These are phyloP conservation scores for Trichophyton verrucosum DNA, from an alignment of 2,329 filamentous ascomycete genomes.

Conservation along the genomic window DNA sequence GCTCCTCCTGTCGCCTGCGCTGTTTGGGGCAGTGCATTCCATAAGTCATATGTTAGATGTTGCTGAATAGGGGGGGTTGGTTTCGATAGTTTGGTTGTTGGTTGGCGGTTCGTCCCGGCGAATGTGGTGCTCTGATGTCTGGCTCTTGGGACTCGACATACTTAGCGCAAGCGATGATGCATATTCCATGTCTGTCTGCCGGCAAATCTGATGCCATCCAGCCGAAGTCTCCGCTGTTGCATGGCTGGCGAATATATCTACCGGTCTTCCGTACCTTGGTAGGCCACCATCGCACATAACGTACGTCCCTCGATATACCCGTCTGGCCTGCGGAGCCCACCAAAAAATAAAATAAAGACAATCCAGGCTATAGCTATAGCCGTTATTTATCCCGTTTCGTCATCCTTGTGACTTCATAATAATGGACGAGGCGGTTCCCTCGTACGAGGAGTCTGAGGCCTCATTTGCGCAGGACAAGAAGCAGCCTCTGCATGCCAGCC, in stretches of 20 bases:
- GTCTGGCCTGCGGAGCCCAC: not conserved
- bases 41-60: not conserved
- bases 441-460: conserved; percentile 24
- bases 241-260: too few species aligned
- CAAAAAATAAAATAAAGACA: too few species aligned
- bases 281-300: not conserved
- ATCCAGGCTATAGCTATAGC: too few species aligned
- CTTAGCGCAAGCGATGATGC: too few species aligned
- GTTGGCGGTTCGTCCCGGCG: not conserved
- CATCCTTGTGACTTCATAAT: not conserved
- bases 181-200: too few species aligned
- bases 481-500: not conserved
- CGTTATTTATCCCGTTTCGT: too few species aligned
- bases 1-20: not conserved
- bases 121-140: not conserved
- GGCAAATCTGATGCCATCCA: too few species aligned
- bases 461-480: conserved; percentile 1
- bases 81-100: not conserved
- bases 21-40: not conserved
- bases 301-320: not conserved
- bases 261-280: not conserved
- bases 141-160: too few species aligned
- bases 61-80: not conserved
- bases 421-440: conserved; percentile 18
- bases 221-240: too few species aligned